Conservation (phyloP, 306 rosid species). For the Vigna radiata region DNA sequence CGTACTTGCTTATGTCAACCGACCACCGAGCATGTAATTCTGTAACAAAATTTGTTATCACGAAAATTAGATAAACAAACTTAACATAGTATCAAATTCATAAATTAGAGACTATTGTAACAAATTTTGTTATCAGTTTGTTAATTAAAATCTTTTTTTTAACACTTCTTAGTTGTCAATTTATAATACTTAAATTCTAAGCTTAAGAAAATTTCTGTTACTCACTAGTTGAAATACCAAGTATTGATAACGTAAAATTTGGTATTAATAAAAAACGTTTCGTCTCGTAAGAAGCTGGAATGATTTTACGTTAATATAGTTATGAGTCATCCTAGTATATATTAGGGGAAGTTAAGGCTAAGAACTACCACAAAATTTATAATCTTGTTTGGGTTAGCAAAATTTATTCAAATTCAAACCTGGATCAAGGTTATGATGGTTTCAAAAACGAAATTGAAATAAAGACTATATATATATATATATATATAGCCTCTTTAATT, state of each 20-base stretch:
- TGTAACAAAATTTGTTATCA: no score
- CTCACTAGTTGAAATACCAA: not conserved
- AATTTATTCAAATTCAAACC: not conserved
- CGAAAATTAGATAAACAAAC: no score
- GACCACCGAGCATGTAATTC: not conserved
- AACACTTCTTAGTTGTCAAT: not conserved
- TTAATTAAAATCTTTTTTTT: no score
- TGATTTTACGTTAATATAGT: not conserved
- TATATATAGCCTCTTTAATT: no score
- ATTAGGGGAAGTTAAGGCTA: not conserved
- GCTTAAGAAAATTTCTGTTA: not conserved
- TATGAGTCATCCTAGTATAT: not conserved
- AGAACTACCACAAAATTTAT: not conserved
- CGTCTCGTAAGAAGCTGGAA: not conserved
- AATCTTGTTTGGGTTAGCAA: no score
- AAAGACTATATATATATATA: no score
- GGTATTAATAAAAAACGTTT: not conserved
- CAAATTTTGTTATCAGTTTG: no score
- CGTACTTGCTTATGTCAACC: conserved; percentile 26
- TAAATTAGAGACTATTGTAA: no score
- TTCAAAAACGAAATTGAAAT: not conserved
- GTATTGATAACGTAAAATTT: not conserved
- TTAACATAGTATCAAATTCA: no score
- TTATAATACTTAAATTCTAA: not conserved
- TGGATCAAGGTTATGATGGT: not conserved